A percentile compares a stretch with the other conserved stretches of the same genome.
phyloP scores from a whole-genome alignment of 768 basidiomycete species.

The Grammothele lineata region DNA sequence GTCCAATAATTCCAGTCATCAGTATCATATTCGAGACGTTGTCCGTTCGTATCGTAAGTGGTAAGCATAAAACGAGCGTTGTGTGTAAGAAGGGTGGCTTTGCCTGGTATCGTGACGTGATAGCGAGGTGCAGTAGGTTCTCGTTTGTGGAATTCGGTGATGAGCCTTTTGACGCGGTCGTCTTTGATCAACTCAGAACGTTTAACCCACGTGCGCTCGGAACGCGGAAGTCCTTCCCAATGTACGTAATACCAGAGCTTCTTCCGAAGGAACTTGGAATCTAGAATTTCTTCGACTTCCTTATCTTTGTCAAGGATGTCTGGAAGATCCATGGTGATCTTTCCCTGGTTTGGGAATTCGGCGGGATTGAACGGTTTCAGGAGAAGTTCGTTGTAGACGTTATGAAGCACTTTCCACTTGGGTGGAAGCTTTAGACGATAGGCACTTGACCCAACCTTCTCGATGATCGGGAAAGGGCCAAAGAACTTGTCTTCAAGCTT shows the following conservation, averaged over 20 bases:
- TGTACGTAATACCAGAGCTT: constrained; percentile 11
- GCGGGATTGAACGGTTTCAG: constrained; percentile 1
- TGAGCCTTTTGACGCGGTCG: no score
- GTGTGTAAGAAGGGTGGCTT: background rate
- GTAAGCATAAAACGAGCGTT: background rate
- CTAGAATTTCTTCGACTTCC: constrained; percentile 19
- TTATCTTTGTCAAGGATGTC: constrained; percentile 5
- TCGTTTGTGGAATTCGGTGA: no score
- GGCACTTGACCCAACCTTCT: constrained; percentile 17
- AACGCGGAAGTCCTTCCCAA: constrained; percentile 6
- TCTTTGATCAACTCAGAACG: no score
- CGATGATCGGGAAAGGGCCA: constrained; percentile 23
- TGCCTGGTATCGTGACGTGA: no score
- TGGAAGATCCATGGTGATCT: constrained; percentile 3
- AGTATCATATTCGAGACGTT: no score
- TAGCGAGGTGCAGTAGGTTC: no score
- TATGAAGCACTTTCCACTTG: constrained; percentile 22
- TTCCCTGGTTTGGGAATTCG: constrained; percentile 1
- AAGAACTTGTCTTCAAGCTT: constrained; percentile 20
- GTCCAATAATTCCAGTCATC: no score
- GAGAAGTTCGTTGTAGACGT: constrained; percentile 20
- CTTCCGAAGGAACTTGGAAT: constrained; percentile 3
- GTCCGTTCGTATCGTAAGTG: background rate
- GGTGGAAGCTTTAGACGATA: constrained; percentile 23
- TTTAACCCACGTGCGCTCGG: no score